Evolutionary conservation across 495 filamentous ascomycete genomes (phyloP).

Genomic region (Talaromyces wortmannii): DNA sequence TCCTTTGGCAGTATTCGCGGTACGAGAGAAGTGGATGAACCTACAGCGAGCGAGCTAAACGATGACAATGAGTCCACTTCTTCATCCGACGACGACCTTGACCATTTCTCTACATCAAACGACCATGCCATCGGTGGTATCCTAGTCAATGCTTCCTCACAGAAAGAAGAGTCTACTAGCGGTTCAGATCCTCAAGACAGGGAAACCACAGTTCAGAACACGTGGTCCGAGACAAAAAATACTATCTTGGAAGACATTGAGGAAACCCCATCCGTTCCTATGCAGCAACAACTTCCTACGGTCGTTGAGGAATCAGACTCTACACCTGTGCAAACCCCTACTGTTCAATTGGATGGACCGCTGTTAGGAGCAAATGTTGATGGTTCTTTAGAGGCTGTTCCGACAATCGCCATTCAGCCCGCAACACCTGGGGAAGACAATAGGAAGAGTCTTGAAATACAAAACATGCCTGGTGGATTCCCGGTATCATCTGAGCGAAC

Average conservation of each 20-base stretch:
- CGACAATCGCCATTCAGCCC: conserved; percentile 40
- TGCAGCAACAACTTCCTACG: not conserved
- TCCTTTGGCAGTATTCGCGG: conserved; percentile 76
- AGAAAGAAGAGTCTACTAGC: conserved; percentile 10
- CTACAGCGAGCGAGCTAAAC: conserved; percentile 12
- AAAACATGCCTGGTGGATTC: conserved; percentile 29
- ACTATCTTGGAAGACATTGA: not conserved
- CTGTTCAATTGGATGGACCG: conserved; percentile 44
- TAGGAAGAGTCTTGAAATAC: conserved; percentile 26
- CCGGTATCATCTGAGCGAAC: conserved; percentile 14
- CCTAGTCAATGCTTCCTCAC: conserved; percentile 25
- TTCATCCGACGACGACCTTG: conserved; percentile 21
- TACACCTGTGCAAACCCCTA: conserved; percentile 54
- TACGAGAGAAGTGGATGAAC: conserved; percentile 20
- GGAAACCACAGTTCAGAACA: not conserved
- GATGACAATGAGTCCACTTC: conserved; percentile 32
- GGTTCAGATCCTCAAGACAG: not conserved
- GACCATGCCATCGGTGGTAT: conserved; percentile 60
- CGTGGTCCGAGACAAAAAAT: not conserved
- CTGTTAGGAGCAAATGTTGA: not conserved
- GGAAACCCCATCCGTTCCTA: not conserved
- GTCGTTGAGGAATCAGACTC: conserved; percentile 36
- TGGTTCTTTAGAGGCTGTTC: conserved; percentile 15
- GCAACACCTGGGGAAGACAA: conserved; percentile 38
- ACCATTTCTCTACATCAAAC: conserved; percentile 39